Percentiles rank a stretch among this genome's conserved stretches.
Conservation (phyloP, 1,139 yeast genomes). For the Kazachstania sp. region DNA sequence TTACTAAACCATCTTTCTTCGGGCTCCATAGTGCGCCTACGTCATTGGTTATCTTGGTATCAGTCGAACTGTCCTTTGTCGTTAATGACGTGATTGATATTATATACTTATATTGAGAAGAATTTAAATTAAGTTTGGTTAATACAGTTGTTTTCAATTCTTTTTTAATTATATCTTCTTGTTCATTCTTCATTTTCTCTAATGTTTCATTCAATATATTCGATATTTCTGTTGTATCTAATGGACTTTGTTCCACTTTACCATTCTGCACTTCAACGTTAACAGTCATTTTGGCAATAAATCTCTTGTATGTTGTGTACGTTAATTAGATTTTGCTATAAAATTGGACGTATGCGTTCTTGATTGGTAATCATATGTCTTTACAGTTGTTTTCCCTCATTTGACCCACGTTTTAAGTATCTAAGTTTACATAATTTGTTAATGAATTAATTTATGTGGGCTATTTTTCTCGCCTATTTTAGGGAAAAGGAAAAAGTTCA, state of each 20-base stretch:
- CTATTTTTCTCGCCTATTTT: too few relatives aligned
- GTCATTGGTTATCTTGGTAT: slow-evolving; percentile 23
- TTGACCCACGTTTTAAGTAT: too few relatives aligned
- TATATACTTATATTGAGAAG: slow-evolving; percentile 14
- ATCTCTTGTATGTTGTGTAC: too few relatives aligned
- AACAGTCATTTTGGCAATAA: neutral
- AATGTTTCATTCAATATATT: neutral
- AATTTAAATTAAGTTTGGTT: slow-evolving; percentile 19
- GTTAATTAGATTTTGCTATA: too few relatives aligned
- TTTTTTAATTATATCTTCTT: slow-evolving; percentile 2
- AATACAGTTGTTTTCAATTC: slow-evolving; percentile 17
- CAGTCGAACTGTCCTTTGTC: slow-evolving; percentile 5
- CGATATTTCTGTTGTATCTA: neutral
- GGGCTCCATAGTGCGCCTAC: slow-evolving; percentile 37
- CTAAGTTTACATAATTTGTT: too few relatives aligned
- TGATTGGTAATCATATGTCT: too few relatives aligned
- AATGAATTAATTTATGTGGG: too few relatives aligned
- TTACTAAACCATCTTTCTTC: slow-evolving; percentile 34
- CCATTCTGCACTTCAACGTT: neutral
- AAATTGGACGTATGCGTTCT: too few relatives aligned
- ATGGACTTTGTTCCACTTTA: neutral
- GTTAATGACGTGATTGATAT: slow-evolving; percentile 5
- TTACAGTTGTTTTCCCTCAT: too few relatives aligned
- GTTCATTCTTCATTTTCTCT: neutral
- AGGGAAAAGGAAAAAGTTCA: too few relatives aligned